Conservation (phyloP, 1,139 yeast genomes). For the Geotrichum aggregatum region DNA sequence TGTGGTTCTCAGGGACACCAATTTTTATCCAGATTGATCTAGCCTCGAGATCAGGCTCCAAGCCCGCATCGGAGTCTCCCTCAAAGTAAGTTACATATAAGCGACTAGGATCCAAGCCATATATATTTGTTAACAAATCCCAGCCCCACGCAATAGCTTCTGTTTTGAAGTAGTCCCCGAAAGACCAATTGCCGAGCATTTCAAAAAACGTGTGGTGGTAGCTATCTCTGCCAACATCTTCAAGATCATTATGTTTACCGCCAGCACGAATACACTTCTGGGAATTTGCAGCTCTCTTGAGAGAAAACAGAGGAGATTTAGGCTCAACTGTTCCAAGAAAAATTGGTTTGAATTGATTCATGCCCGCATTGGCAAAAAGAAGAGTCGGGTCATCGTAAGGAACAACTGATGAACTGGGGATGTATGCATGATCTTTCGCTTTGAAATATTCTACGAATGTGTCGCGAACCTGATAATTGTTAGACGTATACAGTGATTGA, state of each 20-base stretch:
- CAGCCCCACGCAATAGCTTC: slow-evolving; percentile 88
- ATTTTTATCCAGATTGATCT: slow-evolving; percentile 76
- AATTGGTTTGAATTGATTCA: slow-evolving; percentile 97
- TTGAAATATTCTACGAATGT: slow-evolving; percentile 82
- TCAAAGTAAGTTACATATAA: slow-evolving; percentile 93
- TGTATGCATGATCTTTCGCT: slow-evolving; percentile 64
- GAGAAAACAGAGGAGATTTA: slow-evolving; percentile 71
- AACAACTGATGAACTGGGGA: slow-evolving; percentile 89
- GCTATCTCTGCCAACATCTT: slow-evolving; percentile 96
- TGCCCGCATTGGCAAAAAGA: slow-evolving; percentile 94
- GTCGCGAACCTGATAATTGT: slow-evolving; percentile 56
- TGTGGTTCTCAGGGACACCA: slow-evolving; percentile 89
- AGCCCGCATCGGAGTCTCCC: slow-evolving; percentile 79
- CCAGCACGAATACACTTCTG: slow-evolving; percentile 99
- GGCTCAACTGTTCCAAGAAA: slow-evolving; percentile 97
- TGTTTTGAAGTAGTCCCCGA: slow-evolving; percentile 94
- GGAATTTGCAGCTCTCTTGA: slow-evolving; percentile 89
- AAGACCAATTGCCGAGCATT: slow-evolving; percentile 99
- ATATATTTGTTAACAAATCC: slow-evolving; percentile 83
- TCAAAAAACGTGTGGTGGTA: slow-evolving; percentile 98
- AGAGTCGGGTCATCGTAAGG: slow-evolving; percentile 98
- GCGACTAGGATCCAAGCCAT: slow-evolving; percentile 71
- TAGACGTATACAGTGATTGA: not conserved
- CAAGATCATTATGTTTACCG: slow-evolving; percentile 97
- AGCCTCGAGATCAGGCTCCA: slow-evolving; percentile 92